Conservation (phyloP, 1,139 yeast genomes). For the Saccharomycopsis phalli region DNA sequence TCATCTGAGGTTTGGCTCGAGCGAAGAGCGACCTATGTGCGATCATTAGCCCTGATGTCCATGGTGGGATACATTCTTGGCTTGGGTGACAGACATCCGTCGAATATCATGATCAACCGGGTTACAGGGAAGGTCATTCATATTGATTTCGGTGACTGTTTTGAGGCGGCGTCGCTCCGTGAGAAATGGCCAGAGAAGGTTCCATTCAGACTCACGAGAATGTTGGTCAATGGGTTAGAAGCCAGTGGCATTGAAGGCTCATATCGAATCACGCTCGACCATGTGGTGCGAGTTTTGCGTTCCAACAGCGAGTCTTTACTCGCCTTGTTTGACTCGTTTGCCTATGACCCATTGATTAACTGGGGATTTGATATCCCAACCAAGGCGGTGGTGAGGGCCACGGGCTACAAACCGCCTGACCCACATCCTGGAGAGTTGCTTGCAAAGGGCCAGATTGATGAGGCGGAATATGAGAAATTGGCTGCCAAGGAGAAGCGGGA, state of each 20-base stretch:
- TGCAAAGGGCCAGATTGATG: conserved; percentile 68
- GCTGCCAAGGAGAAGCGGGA: conserved; percentile 73
- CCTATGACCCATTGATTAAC: conserved; percentile 94
- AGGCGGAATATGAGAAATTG: conserved; percentile 61
- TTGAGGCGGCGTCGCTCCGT: conserved; percentile 93
- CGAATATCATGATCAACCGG: conserved; percentile 90
- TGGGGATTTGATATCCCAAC: conserved; percentile 98
- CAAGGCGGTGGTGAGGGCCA: conserved; percentile 63
- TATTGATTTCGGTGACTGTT: conserved; percentile 98
- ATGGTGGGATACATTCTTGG: conserved; percentile 97
- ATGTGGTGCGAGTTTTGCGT: conserved; percentile 90
- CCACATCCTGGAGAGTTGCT: conserved; percentile 58
- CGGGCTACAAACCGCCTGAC: conserved; percentile 60
- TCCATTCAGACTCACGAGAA: conserved; percentile 92
- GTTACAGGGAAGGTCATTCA: conserved; percentile 93
- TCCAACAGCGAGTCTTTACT: conserved; percentile 92
- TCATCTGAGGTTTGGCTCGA: conserved; percentile 98
- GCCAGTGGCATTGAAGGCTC: conserved; percentile 98
- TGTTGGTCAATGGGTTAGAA: conserved; percentile 98
- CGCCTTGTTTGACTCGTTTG: conserved; percentile 98
- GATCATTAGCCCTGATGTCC: conserved; percentile 96
- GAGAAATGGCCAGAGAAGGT: conserved; percentile 98
- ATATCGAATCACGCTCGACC: conserved; percentile 92
- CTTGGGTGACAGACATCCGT: conserved; percentile 95
- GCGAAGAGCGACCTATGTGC: conserved; percentile 89